Base-by-base conservation (phyloP, 2,329 filamentous ascomycete genomes). In the Aspergillus quadrilineatus region DNA sequence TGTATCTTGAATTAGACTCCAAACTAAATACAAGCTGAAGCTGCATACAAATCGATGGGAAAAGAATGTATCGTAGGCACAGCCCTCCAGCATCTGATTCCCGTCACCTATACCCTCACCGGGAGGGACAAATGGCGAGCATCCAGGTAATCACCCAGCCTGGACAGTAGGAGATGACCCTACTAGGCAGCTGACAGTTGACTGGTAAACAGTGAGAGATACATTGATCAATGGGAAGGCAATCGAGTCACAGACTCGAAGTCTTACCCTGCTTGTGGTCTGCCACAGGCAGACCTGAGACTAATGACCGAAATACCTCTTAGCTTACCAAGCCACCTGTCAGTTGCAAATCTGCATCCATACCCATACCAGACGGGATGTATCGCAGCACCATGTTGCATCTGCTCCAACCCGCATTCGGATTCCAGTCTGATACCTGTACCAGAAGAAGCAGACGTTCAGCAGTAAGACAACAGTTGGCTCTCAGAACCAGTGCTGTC, bases 81-180 rank as follows among this genome's bases (percentile, higher is more conserved):
- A 63, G 69, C 77, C 76, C 75, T 69, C 72, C 79, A 76, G 80
- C 80, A 82, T 81, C 80, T 60, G 65, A 72, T 81, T 81, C 79
- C 75, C 73, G 68, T 43, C 55, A 62, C 63, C 56, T 55, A 43
- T 61, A 60, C 50, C 59, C 63, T 65, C 69, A 53, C 66, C 71
- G 64, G 69, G 66, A 67, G 63, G 50, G 50, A 59, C 53, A 54
- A 61, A 59, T 59, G 57, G 50, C 65, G 62, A 67, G 72, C 69
- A 60, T 69, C 71, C 72, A 71, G 73, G 71, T 63, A 66, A 64
- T 71, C 68, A 68, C 56, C 77, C 74, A 78, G 77, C 78, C 74
- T 73, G 74, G 76, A 79, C 74, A 68, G 76, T 82, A 82, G 80
- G 76, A 73, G 79, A 82, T 82, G 80, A 80, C 57, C 79, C 80